phyloP scores from a whole-genome alignment of 2,329 filamentous ascomycete species.

The Talaromyces sp. region DNA sequence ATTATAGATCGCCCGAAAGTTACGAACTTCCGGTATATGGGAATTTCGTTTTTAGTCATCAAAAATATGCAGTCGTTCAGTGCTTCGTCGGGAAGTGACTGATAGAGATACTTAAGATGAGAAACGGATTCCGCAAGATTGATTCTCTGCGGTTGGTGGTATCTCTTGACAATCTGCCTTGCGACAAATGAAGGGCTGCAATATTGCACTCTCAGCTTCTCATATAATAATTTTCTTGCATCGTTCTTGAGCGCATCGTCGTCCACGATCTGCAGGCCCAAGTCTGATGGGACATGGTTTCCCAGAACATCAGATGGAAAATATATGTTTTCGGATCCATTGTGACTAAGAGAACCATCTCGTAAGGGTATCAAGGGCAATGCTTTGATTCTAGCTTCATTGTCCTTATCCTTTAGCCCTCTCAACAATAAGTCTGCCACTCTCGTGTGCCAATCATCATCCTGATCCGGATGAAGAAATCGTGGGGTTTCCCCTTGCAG shows the following conservation, averaged over 20 bases:
- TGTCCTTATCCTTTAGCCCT: not conserved
- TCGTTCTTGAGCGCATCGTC: not conserved
- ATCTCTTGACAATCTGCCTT: not conserved
- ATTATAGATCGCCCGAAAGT: conserved; percentile 5
- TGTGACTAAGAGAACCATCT: not conserved
- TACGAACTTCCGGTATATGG: not conserved
- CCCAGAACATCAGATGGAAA: not conserved
- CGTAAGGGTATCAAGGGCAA: not conserved
- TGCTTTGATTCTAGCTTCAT: not conserved
- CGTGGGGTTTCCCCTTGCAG: not conserved
- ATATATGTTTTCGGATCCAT: not conserved
- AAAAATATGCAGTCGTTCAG: not conserved
- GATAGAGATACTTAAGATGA: conserved; percentile 8
- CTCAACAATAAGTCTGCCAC: not conserved
- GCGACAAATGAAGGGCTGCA: not conserved
- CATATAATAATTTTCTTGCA: not conserved
- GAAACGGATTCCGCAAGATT: not conserved
- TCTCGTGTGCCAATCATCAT: not conserved
- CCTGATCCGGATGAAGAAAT: not conserved
- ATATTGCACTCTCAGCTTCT: not conserved
- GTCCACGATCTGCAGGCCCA: not conserved
- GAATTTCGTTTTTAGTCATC: not conserved
- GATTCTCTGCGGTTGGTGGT: not conserved
- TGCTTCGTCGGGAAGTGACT: not conserved
- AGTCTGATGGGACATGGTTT: not conserved